Evolutionary conservation across 2,329 filamentous ascomycete species (phyloP), one percentile per base, ranked within the genome.

Genomic region (Ophiostoma sp.): DNA sequence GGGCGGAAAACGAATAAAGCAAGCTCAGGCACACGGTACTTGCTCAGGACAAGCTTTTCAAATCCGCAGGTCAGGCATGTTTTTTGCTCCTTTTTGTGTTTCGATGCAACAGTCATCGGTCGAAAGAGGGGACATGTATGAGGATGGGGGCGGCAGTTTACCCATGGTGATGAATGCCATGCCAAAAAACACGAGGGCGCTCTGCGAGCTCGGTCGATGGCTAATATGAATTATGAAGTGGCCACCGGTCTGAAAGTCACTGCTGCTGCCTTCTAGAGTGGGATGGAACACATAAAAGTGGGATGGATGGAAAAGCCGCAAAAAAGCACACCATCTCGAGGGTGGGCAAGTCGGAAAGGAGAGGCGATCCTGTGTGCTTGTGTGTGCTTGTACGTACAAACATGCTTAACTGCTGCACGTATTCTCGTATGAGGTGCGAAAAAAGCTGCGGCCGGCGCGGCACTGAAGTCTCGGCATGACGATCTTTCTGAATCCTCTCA

Each of bases 191-290:
- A 12, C n/a, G 22, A 55, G 50, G 57, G 57, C 15, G 52, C 25
- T 15, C 3, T 64, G 61, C 36, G n/a, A 7, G n/a, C n/a, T 42
- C n/a, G 33, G 59, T 64, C 61, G 61, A 69, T n/a, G 66, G 66
- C 8, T 52, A 69, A 69, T 69, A 25, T 28, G 45, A 52, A 69
- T 52, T 69, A 25, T 28, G 45, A 52, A 69, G 25, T 11, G 31
- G 45, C 28, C 19, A 28, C 48, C 48, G 19, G 66, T 57, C 66
- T 57, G 22, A 28, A 69, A 36, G 66, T 52, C 17, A 7, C 45
- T 45, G 5, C 19, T 57, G 31, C 31, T 19, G 61, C 6, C 36
- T 19, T 17, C 11, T 22, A 9, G 22, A 22, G 36, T 42, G 0
- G 31, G 3, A 50, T 50, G 42, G 64, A 50, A 22, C 15, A 17